Conservation (phyloP, 331 rosid genomes). For the Stylosanthes scabra region DNA sequence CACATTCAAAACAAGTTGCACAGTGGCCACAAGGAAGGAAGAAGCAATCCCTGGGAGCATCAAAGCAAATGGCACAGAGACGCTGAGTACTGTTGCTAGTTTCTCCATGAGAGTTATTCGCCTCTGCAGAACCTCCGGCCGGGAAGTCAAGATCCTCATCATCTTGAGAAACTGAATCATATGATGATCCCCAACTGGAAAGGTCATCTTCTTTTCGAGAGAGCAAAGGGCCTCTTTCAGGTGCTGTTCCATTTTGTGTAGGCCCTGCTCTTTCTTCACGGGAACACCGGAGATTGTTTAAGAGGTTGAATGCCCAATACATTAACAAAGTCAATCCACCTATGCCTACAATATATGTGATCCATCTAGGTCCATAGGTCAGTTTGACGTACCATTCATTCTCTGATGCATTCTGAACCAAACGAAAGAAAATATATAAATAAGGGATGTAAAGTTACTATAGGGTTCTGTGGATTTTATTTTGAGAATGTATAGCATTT, state of each 20-base stretch:
- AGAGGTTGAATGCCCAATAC: constrained; percentile 57
- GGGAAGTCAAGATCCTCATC: constrained; percentile 70
- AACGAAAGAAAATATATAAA: constrained; percentile 32
- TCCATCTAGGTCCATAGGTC: constrained; percentile 91
- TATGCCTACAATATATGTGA: constrained; percentile 69
- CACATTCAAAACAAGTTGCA: constrained; percentile 81
- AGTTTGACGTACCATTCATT: constrained; percentile 61
- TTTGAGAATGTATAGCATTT: too few species aligned
- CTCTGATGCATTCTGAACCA: constrained; percentile 54
- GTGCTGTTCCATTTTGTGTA: constrained; percentile 40
- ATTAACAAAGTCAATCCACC: constrained; percentile 73
- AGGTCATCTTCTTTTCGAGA: constrained; percentile 76
- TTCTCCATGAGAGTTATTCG: constrained; percentile 61
- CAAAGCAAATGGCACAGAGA: constrained; percentile 90
- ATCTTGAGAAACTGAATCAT: constrained; percentile 68
- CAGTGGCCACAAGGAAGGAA: constrained; percentile 95
- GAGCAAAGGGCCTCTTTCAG: constrained; percentile 64
- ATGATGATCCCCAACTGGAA: constrained; percentile 87
- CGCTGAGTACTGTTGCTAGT: constrained; percentile 67
- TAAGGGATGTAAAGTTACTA: too few species aligned
- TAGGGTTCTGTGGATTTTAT: too few species aligned
- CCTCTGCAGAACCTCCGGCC: constrained; percentile 45
- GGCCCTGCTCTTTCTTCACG: constrained; percentile 46
- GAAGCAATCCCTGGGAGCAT: constrained; percentile 92
- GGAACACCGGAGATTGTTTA: constrained; percentile 53